These are phyloP conservation scores for Mucor indicus DNA, from an alignment of 371 early-diverging fungal genomes.

Conservation along the genomic window DNA sequence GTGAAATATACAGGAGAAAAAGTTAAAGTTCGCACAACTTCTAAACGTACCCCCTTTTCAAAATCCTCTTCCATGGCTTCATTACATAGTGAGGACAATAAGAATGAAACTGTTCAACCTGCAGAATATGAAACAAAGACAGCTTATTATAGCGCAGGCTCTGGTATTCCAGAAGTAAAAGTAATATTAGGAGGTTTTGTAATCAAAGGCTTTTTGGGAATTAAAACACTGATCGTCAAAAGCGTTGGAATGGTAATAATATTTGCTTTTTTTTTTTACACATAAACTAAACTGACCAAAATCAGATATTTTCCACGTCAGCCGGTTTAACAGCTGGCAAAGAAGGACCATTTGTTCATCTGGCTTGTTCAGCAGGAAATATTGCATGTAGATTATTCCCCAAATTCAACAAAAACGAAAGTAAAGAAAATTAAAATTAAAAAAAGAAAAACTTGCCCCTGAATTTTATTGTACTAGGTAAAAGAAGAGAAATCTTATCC, in stretches of 20 bases:
- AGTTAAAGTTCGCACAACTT: conserved; percentile 26
- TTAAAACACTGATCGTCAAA: conserved; percentile 84
- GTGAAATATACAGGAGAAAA: conserved; percentile 46
- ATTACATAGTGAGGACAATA: neutral
- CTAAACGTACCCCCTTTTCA: conserved; percentile 12
- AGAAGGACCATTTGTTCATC: conserved; percentile 95
- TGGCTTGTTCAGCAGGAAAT: conserved; percentile 89
- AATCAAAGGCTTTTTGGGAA: conserved; percentile 84
- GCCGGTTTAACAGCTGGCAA: conserved; percentile 88
- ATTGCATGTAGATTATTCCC: conserved; percentile 74
- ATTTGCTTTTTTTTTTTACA: too few species aligned
- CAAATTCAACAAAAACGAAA: conserved; percentile 84
- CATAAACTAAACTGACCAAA: too few species aligned
- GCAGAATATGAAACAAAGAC: conserved; percentile 34
- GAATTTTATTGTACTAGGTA: conserved; percentile 24
- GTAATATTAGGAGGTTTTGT: conserved; percentile 93
- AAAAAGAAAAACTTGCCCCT: neutral
- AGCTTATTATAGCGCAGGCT: conserved; percentile 78
- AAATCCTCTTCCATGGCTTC: conserved; percentile 24
- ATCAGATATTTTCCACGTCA: conserved; percentile 68
- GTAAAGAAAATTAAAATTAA: conserved; percentile 24
- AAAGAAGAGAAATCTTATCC: conserved; percentile 83
- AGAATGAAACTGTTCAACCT: conserved; percentile 4
- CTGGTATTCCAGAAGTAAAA: conserved; percentile 95
- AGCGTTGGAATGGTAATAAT: conserved; percentile 76